A percentile compares a stretch with the other conserved stretches of the same genome.
These are phyloP conservation scores for Populus pruinosa DNA, from an alignment of 345 rosid species.

Conservation along the genomic window DNA sequence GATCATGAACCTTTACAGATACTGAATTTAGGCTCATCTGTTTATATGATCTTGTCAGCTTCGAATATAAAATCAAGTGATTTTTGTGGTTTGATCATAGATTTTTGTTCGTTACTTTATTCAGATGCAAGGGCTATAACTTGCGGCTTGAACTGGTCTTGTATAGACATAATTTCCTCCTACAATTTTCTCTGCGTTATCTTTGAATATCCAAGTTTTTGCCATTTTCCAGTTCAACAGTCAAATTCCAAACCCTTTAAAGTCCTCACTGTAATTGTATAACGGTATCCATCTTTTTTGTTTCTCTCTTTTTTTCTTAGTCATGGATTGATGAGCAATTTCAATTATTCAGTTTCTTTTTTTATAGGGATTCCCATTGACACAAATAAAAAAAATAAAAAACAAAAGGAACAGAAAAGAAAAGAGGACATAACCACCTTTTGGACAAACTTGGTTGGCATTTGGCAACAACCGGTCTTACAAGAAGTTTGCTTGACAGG, in stretches of 20 bases:
- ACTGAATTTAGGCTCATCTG: background rate
- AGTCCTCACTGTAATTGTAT: background rate
- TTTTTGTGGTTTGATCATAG: background rate
- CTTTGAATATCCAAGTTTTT: background rate
- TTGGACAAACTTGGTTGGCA: too few relatives aligned
- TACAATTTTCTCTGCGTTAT: background rate
- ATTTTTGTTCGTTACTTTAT: background rate
- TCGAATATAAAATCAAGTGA: background rate
- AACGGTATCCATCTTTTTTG: too few relatives aligned
- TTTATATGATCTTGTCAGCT: background rate
- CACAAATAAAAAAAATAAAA: too few relatives aligned
- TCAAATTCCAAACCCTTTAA: background rate
- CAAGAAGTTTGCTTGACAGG: too few relatives aligned
- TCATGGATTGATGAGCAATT: background rate
- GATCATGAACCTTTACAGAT: background rate
- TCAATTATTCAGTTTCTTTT: background rate
- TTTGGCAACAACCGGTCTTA: too few relatives aligned
- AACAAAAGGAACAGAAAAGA: too few relatives aligned
- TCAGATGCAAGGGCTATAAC: background rate
- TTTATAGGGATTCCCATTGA: too few relatives aligned
- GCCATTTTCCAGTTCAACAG: background rate
- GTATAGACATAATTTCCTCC: background rate
- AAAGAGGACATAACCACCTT: too few relatives aligned
- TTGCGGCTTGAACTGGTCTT: background rate
- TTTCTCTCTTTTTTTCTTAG: background rate